These are phyloP conservation scores for Alternaria ventricosa DNA, from an alignment of 2,329 filamentous ascomycete genomes.

Conservation along the genomic window DNA sequence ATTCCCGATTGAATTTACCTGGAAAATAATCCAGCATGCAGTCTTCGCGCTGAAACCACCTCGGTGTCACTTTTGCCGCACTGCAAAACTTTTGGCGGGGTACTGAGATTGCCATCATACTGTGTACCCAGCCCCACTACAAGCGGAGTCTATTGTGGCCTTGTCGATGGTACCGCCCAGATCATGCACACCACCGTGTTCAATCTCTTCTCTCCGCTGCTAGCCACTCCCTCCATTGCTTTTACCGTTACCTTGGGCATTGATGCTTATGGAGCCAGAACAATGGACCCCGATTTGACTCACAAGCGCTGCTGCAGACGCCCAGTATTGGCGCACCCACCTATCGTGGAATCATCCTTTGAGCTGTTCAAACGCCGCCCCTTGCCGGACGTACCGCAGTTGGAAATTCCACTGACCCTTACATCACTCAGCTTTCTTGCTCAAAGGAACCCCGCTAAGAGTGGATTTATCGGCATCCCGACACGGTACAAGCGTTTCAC, in stretches of 20 bases:
- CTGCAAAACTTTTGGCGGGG: slow-evolving; percentile 23
- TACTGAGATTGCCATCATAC: slow-evolving; percentile 17
- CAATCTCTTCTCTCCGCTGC: slow-evolving; percentile 11
- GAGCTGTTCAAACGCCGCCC: slow-evolving; percentile 1
- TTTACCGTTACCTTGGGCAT: background rate
- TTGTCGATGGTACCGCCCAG: slow-evolving; percentile 13
- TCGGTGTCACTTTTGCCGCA: slow-evolving; percentile 11
- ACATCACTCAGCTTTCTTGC: background rate
- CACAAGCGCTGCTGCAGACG: slow-evolving; percentile 4
- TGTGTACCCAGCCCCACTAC: slow-evolving; percentile 18
- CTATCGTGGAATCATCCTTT: background rate
- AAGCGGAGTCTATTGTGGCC: slow-evolving; percentile 7
- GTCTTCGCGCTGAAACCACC: background rate
- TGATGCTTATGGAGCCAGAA: background rate
- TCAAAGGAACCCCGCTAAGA: background rate
- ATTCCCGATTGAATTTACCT: background rate
- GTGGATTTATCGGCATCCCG: background rate
- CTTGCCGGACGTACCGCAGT: background rate
- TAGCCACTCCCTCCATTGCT: slow-evolving; percentile 2
- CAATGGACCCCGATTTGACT: slow-evolving; percentile 5
- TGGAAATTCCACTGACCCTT: background rate
- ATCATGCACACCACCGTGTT: slow-evolving; percentile 25
- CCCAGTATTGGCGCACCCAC: background rate
- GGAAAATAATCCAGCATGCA: background rate
- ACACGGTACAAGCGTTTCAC: background rate